Evolutionary conservation across 176 grass and related monocot genomes (phyloP).

Genomic region (Carex scoparia): DNA sequence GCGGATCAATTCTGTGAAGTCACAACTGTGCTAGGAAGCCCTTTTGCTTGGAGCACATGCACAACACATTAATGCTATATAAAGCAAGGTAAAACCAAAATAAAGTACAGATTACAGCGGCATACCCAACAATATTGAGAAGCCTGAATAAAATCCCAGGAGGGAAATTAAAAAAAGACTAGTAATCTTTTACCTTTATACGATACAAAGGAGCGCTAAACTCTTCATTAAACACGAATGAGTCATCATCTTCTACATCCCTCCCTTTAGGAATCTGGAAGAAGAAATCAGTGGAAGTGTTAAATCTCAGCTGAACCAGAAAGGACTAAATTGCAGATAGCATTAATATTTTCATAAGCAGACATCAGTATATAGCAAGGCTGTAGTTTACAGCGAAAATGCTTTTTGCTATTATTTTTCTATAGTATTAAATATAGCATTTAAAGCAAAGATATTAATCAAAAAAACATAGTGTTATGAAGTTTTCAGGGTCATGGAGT

Average conservation of each 20-base stretch:
- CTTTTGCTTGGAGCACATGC: neutral
- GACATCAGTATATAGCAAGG: neutral
- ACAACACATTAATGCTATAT: neutral
- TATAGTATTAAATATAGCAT: neutral
- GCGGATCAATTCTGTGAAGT: neutral
- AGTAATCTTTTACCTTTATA: conserved; percentile 64
- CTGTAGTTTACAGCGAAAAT: neutral
- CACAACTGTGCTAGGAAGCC: neutral
- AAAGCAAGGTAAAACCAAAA: neutral
- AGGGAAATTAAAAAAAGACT: neutral
- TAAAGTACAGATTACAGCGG: neutral
- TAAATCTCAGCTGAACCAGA: neutral
- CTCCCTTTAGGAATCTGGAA: conserved; percentile 94
- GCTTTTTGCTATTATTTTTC: neutral
- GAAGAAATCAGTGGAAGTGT: conserved; percentile 23
- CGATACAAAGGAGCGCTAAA: conserved; percentile 93
- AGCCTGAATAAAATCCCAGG: neutral
- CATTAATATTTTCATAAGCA: neutral
- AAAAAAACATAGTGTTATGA: neutral
- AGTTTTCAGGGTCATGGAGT: neutral
- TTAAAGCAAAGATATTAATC: neutral
- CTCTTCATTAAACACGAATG: conserved; percentile 91
- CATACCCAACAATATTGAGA: neutral
- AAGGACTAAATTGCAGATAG: neutral
- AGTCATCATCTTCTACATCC: conserved; percentile 81